A percentile compares a stretch with the other conserved stretches of the same genome.
phyloP scores from a whole-genome alignment of 345 rosid genomes.

The Arabidopsis thaliana region TAIR10.1 NC_003071.7:5699501-5700000 shows the following conservation, averaged over 20 bases:
- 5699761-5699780: conserved; percentile 87
- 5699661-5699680: not conserved
- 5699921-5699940: conserved; percentile 92
- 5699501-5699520: conserved; percentile 28
- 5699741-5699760: conserved; percentile 77
- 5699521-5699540: conserved; percentile 21
- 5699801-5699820: conserved; percentile 12
- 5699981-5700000: not conserved
- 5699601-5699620: conserved; percentile 90
- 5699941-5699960: conserved; percentile 75
- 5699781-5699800: conserved; percentile 39
- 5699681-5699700: conserved; percentile 20
- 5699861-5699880: conserved; percentile 95
- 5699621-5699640: conserved; percentile 77
- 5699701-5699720: conserved; percentile 26
- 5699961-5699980: conserved; percentile 11
- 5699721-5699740: conserved; percentile 66
- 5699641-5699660: conserved; percentile 5
- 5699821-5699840: conserved; percentile 27
- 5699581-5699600: conserved; percentile 69
- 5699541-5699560: conserved; percentile 65
- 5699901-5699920: conserved; percentile 86
- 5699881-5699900: conserved; percentile 94
- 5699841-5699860: conserved; percentile 54
- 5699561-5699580: conserved; percentile 89